phyloP scores from a whole-genome alignment of 106 monocot genomes.

The Dendrobium nobile region DNA sequence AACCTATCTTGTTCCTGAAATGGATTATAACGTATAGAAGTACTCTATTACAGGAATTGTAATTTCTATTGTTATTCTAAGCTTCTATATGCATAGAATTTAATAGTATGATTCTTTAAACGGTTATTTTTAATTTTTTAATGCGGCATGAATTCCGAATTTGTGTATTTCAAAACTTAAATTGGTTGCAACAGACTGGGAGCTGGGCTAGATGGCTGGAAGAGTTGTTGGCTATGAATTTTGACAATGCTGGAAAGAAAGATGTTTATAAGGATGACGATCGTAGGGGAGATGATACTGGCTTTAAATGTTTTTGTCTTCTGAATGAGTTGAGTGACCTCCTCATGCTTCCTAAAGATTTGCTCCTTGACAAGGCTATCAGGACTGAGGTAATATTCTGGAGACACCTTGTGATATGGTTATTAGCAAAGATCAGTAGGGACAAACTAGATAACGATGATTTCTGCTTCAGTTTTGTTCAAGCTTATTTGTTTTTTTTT shows the following conservation, averaged over 20 bases:
- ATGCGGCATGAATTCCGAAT: background rate
- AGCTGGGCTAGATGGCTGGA: conserved; percentile 75
- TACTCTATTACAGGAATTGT: background rate
- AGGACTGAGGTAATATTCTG: conserved; percentile 63
- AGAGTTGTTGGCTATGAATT: conserved; percentile 65
- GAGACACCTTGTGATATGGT: background rate
- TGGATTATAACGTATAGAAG: background rate
- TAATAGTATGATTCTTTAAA: background rate
- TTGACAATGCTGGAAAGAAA: conserved; percentile 32
- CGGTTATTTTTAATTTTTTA: background rate
- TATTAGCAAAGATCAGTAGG: background rate
- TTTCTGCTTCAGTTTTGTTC: background rate
- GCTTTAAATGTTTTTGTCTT: conserved; percentile 40
- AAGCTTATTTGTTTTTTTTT: too few species aligned
- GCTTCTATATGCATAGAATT: background rate
- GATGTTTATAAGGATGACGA: conserved; percentile 11
- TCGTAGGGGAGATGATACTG: conserved; percentile 14
- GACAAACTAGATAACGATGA: background rate
- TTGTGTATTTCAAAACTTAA: background rate
- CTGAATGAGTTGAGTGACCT: conserved; percentile 80
- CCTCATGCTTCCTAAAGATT: conserved; percentile 91
- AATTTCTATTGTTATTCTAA: background rate
- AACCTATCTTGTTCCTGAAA: background rate
- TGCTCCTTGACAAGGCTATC: conserved; percentile 59
- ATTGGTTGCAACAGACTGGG: conserved; percentile 48